Conservation (phyloP, 768 basidiomycete genomes). For the Suillus sp. region DNA sequence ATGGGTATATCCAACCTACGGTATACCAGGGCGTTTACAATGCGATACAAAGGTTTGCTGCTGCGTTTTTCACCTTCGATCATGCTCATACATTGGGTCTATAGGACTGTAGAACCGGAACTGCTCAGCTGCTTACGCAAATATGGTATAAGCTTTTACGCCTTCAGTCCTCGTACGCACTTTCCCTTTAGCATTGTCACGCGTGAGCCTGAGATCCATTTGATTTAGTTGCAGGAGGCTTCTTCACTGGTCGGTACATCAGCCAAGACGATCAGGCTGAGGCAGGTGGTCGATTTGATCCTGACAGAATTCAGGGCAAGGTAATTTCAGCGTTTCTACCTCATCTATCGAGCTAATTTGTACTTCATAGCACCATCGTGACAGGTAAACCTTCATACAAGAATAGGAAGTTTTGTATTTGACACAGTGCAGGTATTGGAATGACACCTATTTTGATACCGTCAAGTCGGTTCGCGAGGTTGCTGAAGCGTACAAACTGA, state of each 20-base stretch:
- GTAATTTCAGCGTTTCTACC: slow-evolving; percentile 26
- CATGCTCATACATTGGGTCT: neutral
- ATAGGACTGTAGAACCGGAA: slow-evolving; percentile 6
- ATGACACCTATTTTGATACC: slow-evolving; percentile 53
- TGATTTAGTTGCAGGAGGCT: slow-evolving; percentile 38
- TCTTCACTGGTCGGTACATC: slow-evolving; percentile 42
- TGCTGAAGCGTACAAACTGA: slow-evolving; percentile 52
- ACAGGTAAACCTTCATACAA: slow-evolving; percentile 38
- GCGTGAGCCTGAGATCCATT: slow-evolving; percentile 1
- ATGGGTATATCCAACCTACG: slow-evolving; percentile 28
- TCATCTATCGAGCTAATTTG: neutral
- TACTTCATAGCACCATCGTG: slow-evolving; percentile 37
- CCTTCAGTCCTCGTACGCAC: slow-evolving; percentile 34
- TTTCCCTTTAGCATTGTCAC: neutral
- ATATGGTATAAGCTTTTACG: slow-evolving; percentile 36
- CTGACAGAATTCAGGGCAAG: slow-evolving; percentile 45
- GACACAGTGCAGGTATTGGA: slow-evolving; percentile 48
- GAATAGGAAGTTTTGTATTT: neutral
- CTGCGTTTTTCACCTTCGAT: neutral
- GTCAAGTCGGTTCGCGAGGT: slow-evolving; percentile 45
- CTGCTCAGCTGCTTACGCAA: slow-evolving; percentile 30
- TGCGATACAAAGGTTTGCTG: slow-evolving; percentile 22
- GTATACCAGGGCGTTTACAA: slow-evolving; percentile 34
- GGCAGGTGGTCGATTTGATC: slow-evolving; percentile 59
- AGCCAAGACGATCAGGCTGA: slow-evolving; percentile 43